Conservation (phyloP, 2,329 filamentous ascomycete species). For the Metarhizium anisopliae region DNA sequence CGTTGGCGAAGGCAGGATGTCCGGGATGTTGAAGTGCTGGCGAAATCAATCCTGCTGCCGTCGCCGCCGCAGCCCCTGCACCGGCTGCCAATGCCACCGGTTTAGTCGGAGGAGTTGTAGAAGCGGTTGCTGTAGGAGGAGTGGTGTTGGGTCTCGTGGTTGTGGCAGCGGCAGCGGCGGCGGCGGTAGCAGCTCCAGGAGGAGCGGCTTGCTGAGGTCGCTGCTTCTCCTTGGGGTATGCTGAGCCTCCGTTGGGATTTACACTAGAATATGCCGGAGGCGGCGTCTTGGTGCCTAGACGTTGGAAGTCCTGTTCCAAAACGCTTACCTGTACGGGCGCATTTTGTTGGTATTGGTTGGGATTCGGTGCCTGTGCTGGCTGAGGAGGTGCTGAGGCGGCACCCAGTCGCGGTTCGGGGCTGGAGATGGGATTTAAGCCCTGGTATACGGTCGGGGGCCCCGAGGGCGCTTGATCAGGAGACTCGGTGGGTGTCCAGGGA, state of each 20-base stretch:
- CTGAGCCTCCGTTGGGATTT: slow-evolving; percentile 38
- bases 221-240: slow-evolving; percentile 76
- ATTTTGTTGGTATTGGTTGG: slow-evolving; percentile 10
- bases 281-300: slow-evolving; percentile 73
- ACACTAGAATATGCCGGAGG: slow-evolving; percentile 94
- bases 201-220: slow-evolving; percentile 28
- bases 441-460: slow-evolving; percentile 89
- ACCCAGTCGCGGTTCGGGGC: slow-evolving; percentile 31
- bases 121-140: slow-evolving; percentile 2
- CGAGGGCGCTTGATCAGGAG: slow-evolving; percentile 76
- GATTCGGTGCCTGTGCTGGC: slow-evolving; percentile 10
- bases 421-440: slow-evolving; percentile 62
- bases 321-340: slow-evolving; percentile 52
- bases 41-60: slow-evolving; percentile 28
- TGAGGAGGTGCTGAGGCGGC: slow-evolving; percentile 35
- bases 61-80: slow-evolving; percentile 9
- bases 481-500: slow-evolving; percentile 93
- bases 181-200: slow-evolving; percentile 9
- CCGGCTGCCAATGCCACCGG: slow-evolving; percentile 6
- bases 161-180: slow-evolving; percentile 12
- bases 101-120: slow-evolving; percentile 2
- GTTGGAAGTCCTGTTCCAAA: slow-evolving; percentile 79
- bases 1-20: slow-evolving; percentile 89
- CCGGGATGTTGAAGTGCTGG: slow-evolving; percentile 49
- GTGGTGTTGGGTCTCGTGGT: slow-evolving; percentile 1